Base-by-base conservation (phyloP, 352 stramenopile genomes). In the Globisporangium echinulatum region DNA sequence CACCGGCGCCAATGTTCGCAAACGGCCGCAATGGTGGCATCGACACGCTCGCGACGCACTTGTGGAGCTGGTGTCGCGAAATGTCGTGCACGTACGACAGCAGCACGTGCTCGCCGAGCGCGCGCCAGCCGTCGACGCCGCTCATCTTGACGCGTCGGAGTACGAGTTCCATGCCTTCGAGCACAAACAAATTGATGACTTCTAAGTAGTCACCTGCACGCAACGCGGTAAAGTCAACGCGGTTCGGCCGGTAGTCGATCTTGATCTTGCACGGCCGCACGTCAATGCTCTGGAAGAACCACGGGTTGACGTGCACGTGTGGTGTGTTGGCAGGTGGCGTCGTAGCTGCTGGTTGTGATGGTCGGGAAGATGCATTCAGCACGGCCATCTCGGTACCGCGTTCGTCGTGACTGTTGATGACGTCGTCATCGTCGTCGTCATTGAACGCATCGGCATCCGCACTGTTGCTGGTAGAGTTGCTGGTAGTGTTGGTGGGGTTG, bases 211-310 rank as follows among this genome's bases (percentile, higher is more conserved):
- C 86, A 10, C 86, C 86, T 14, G 84, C 79, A 56, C 85, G 79
- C 37, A 96, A 60, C 5, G 86, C 86, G 7, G 86, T 76, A 36
- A 89, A 96, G 65, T 96, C 80, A 1, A 96, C 83, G n/a, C 84
- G 83, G 44, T 94, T 92, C 11, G 86, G 86, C 1, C 85, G 79
- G 56, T 96, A 96, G 58, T 96, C 86, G 52, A 96, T 96, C 64
- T 96, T 96, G 63, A 96, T 94, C 64, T 96, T 94, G 70, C 84
- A 93, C 13, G 86, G 79, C 14, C 87, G 87, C 38, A 96, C 75
- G 54, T 96, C 86, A 19, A 96, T 80, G 57, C 69, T 93, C 68
- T 96, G 86, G 70, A 94, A 96, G 54, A 96, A 96, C 83, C 80
- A 96, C 7, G 59, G 71, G 15, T 71, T 72, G 8, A 90, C 52